Base-by-base conservation (phyloP, 2,329 filamentous ascomycete genomes). In the Stemphylium beticola region DNA sequence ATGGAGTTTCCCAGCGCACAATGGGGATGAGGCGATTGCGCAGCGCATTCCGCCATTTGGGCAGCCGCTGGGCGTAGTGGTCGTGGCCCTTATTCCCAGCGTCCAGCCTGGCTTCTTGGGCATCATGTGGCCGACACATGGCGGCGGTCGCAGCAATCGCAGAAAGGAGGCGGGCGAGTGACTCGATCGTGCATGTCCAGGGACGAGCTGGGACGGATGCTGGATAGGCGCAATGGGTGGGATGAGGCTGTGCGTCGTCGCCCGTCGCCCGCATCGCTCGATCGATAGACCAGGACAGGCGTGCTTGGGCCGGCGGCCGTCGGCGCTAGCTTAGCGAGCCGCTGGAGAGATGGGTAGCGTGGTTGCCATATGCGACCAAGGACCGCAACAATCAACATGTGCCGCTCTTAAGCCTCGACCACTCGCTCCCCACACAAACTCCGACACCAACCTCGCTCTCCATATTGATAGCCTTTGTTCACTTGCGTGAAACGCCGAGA, bases 1-100 rank as follows among this genome's bases (percentile, higher is more conserved):
- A 95, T 1, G 93, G 93, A 26, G 95, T 99, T 80, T 99, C 95
- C 88, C 89, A 93, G 74, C 95, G 88, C 51, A 98, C 87, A 54
- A 98, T 82, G 58, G 93, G 93, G 55, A 99, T 87, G 54, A 93
- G 82, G 66, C 81, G 81, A 75, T 96, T 89, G 74, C 95, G 91
- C 65, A 96, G 78, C 58, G 81, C 80, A 79, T 97, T 96, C 68
- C 95, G 88, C 95, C 95, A 98, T 83, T 77, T 77, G 49, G 95
- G 93, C 54, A 99, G 86, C 64, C 87, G 87, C 74, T 87, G 85
- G 71, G 89, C 92, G 78, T 96, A 82, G 67, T 82, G 80, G 78
- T 96, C 86, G 53, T 92, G 79, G 73, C 89, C 92, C 74, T 85
- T 86, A 73, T 96, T 79, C 44, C 93, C 93, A 49, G 93, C 93